phyloP scores from a whole-genome alignment of 1,139 yeast genomes.

The Spathaspora jeffriesii region DNA sequence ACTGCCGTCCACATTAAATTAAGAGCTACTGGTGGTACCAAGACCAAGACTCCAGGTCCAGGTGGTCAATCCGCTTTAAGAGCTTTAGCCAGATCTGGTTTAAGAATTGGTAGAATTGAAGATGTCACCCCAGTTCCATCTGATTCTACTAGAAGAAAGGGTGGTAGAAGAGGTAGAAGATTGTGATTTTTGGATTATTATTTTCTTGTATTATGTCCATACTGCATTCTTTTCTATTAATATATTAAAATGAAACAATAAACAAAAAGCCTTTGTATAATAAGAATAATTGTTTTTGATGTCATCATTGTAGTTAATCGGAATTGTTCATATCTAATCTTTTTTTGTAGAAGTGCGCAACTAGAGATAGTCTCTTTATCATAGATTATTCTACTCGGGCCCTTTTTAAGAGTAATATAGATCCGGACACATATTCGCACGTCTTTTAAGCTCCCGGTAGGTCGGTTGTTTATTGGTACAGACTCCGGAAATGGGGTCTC shows the following conservation, averaged over 20 bases:
- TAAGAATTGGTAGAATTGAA: constrained; percentile 99
- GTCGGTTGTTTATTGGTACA: too few species aligned
- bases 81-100: constrained; percentile 99
- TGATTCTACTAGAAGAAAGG: constrained; percentile 99
- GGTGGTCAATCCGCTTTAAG: constrained; percentile 99
- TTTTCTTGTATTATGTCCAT: constrained; percentile 6
- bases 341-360: background rate
- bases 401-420: too few species aligned
- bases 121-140: constrained; percentile 99
- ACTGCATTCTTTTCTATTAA: constrained; percentile 7
- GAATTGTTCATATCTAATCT: background rate
- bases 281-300: background rate
- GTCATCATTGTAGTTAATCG: background rate
- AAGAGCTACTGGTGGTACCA: constrained; percentile 99
- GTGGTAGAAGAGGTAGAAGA: constrained; percentile 99
- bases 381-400: too few species aligned
- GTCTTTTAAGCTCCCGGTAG: too few species aligned
- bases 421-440: too few species aligned
- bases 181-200: constrained; percentile 46
- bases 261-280: constrained; percentile 4
- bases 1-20: constrained; percentile 99
- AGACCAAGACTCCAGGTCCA: constrained; percentile 99
- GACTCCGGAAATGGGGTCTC: too few species aligned
- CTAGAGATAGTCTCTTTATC: background rate
- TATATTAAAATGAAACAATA: constrained; percentile 4